Evolutionary conservation across 306 rosid genomes (phyloP), one percentile per base, ranked within the genome.

Genomic region (Trifolium subterraneum): DNA sequence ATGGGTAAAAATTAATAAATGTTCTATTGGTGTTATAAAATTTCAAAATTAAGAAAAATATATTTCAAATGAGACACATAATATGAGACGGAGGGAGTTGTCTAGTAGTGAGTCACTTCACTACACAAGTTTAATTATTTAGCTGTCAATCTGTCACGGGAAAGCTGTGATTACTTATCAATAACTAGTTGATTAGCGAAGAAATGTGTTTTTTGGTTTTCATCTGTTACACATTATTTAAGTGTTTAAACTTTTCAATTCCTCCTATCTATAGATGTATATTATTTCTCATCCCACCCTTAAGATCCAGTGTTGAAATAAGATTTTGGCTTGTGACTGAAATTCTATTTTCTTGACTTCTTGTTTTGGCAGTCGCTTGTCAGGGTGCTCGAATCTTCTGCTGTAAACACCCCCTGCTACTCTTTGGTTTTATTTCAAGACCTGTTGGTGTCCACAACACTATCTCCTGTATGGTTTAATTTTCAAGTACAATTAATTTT

Each of bases 381-480:
- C 78, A 87, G 88, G 75, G 83, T 80, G 74, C 85, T 95, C 35
- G 99, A 92, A 78, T 85, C 95, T 76, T 87, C 92, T 73, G 83
- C 89, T 29, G 98, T 90, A 82, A 95, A 79, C 82, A 56, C 85
- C 41, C 77, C 90, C n/a, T 95, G 97, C 84, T 70, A 87, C 87
- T 88, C 98, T 48, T 68, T 95, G 83, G 76, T 95, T 81, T 86
- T 95, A 76, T 95, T 85, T 85, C 98, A 95, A 81, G 98, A 95
- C 81, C 83, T 95, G 72, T 86, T 95, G 85, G 99, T 95, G 87
- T 92, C 99, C 47, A 90, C 99, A 13, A 90, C 96, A 9, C 90
- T 95, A 79, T 86, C 98, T 78, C 92, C 98, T 47, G 99, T 94
- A 94, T 79, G 98, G 74, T 84, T 88, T 70, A 60, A 73, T 79